These are phyloP conservation scores for Coniella vitis DNA, from an alignment of 2,329 filamentous ascomycete species.

Conservation along the genomic window DNA sequence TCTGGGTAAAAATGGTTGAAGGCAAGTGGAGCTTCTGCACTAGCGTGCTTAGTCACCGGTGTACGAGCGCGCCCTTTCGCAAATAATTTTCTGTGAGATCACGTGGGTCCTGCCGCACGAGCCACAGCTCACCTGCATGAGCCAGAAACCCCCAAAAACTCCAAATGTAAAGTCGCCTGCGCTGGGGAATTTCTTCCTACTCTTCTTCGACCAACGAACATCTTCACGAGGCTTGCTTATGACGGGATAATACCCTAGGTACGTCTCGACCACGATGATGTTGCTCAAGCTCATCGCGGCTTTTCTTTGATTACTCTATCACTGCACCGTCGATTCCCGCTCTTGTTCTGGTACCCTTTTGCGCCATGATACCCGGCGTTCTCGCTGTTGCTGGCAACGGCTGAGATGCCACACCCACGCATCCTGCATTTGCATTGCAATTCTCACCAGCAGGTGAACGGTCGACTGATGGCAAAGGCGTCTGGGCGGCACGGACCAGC, in stretches of 20 bases:
- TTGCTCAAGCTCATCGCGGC: slow-evolving; percentile 11
- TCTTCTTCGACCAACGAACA: slow-evolving; percentile 12
- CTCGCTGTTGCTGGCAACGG: slow-evolving; percentile 7
- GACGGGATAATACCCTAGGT: slow-evolving; percentile 17
- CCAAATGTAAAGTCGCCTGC: neutral
- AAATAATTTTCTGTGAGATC: neutral
- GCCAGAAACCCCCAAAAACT: neutral
- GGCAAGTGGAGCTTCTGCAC: neutral
- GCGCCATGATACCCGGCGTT: slow-evolving; percentile 11
- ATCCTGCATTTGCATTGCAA: too few relatives aligned
- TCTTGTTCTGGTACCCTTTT: neutral
- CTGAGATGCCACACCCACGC: slow-evolving; percentile 5
- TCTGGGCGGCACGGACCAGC: neutral
- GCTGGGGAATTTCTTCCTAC: neutral
- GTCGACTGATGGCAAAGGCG: neutral
- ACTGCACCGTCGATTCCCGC: slow-evolving; percentile 8
- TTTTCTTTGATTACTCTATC: slow-evolving; percentile 1
- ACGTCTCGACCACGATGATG: slow-evolving; percentile 17
- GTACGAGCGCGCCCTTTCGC: neutral
- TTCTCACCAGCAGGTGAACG: neutral
- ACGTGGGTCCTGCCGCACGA: neutral
- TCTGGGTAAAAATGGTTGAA: slow-evolving; percentile 7
- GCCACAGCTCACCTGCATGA: neutral
- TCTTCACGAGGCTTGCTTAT: slow-evolving; percentile 18
- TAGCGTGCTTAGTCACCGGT: neutral